Conservation (phyloP, 2,329 filamentous ascomycete genomes). For the Trichoderma endophyticum region DNA sequence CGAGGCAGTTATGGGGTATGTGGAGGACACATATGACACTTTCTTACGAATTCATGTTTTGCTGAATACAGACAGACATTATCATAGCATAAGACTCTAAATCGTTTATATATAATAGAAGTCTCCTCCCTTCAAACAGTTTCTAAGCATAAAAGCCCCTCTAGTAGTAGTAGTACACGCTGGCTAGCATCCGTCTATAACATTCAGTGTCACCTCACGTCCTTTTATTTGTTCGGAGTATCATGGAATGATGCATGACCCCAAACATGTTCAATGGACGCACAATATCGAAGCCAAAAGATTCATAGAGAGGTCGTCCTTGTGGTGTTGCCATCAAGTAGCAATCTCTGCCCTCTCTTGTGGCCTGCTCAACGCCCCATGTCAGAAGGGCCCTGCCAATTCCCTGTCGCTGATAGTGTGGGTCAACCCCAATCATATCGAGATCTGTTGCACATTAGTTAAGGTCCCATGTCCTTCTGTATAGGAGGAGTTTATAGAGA, state of each 20-base stretch:
- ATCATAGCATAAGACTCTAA: not conserved
- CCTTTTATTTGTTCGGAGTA: not conserved
- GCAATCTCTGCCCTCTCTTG: constrained; percentile 16
- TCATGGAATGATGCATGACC: constrained; percentile 18
- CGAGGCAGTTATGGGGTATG: not conserved
- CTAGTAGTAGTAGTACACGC: not conserved
- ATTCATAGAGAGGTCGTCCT: constrained; percentile 17
- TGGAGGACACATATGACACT: not conserved
- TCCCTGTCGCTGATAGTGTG: constrained; percentile 19
- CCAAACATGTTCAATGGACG: constrained; percentile 18
- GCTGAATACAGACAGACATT: not conserved
- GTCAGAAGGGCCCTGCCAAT: constrained; percentile 21
- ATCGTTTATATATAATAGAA: not conserved
- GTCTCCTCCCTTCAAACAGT: too few species aligned
- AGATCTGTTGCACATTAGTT: constrained; percentile 15
- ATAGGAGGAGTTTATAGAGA: not conserved
- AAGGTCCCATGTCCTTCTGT: not conserved
- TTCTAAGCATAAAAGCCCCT: not conserved
- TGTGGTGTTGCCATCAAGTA: constrained; percentile 20
- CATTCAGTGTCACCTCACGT: not conserved
- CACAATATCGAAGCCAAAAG: constrained; percentile 12
- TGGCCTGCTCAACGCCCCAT: constrained; percentile 21
- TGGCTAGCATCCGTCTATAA: not conserved
- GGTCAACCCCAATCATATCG: constrained; percentile 22
- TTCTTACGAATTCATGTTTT: not conserved